Evolutionary conservation across 805 yeast genomes (phyloP).

Genomic region (Tetrapisispora pingtungensis): DNA sequence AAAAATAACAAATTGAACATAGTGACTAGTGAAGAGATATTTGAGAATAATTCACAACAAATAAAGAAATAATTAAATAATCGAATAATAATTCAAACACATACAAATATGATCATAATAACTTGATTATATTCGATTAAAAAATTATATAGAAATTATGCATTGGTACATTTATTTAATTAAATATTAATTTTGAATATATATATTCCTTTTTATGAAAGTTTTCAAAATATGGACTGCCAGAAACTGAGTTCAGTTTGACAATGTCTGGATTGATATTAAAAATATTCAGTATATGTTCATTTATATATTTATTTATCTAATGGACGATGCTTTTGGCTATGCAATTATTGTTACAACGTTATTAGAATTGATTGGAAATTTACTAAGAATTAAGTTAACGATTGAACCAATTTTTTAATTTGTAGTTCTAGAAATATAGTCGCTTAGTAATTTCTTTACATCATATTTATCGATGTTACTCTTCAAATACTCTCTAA

Average conservation of each 20-base stretch:
- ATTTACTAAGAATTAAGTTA: too few relatives aligned
- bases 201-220: background rate
- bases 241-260: too few relatives aligned
- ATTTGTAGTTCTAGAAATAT: background rate
- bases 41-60: background rate
- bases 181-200: background rate
- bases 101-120: too few relatives aligned
- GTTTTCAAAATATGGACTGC: too few relatives aligned
- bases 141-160: background rate
- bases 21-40: background rate
- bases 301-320: too few relatives aligned
- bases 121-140: background rate
- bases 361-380: too few relatives aligned
- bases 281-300: too few relatives aligned
- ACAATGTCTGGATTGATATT: too few relatives aligned
- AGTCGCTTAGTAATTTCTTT: background rate
- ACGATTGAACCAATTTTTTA: too few relatives aligned
- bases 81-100: too few relatives aligned
- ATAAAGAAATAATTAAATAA: too few relatives aligned
- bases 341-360: background rate
- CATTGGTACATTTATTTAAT: background rate
- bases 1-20: background rate
- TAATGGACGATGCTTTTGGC: too few relatives aligned
- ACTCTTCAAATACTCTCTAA: background rate
- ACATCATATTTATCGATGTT: background rate